Evolutionary conservation across 768 basidiomycete genomes (phyloP).

Genomic region (Crepidotus variabilis): DNA sequence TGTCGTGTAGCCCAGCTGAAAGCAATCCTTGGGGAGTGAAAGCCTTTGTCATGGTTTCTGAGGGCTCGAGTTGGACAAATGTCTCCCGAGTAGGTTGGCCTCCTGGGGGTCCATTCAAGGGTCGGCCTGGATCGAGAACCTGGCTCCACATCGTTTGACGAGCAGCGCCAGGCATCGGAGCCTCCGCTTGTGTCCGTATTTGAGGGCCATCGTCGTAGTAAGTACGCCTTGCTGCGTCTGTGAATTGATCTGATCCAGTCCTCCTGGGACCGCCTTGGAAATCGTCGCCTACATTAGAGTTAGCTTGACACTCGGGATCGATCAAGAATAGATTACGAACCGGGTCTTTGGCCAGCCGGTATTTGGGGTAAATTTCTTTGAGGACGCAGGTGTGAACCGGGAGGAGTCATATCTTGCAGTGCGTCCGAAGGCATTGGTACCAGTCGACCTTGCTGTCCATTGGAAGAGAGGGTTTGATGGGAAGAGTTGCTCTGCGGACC

Average conservation of each 20-base stretch:
- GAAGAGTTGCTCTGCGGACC: constrained; percentile 16
- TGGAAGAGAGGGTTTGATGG: constrained; percentile 12
- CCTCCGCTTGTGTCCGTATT: constrained; percentile 52
- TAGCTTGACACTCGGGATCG: constrained; percentile 9
- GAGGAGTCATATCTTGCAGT: constrained; percentile 23
- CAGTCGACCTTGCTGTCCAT: constrained; percentile 2
- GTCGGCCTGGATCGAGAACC: constrained; percentile 69
- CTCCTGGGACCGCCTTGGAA: constrained; percentile 42
- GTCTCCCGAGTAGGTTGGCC: constrained; percentile 45
- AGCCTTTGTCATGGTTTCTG: constrained; percentile 83
- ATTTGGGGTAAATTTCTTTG: constrained; percentile 66
- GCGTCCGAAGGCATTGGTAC: constrained; percentile 14
- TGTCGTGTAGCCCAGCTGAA: constrained; percentile 92
- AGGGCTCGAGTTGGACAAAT: constrained; percentile 70
- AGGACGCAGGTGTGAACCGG: constrained; percentile 48
- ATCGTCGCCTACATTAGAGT: constrained; percentile 32
- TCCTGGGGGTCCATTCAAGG: constrained; percentile 34
- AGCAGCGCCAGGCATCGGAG: constrained; percentile 47
- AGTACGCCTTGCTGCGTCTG: constrained; percentile 47
- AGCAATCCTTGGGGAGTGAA: constrained; percentile 94
- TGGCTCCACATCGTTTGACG: constrained; percentile 86
- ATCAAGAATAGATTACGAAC: constrained; percentile 30
- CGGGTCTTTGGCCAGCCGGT: constrained; percentile 41
- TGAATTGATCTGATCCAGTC: constrained; percentile 48
- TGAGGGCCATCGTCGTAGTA: constrained; percentile 54